A percentile compares a stretch with the other conserved stretches of the same genome.
Evolutionary conservation across 345 rosid genomes (phyloP).

Genomic region (Pugionium dolabratum): DNA sequence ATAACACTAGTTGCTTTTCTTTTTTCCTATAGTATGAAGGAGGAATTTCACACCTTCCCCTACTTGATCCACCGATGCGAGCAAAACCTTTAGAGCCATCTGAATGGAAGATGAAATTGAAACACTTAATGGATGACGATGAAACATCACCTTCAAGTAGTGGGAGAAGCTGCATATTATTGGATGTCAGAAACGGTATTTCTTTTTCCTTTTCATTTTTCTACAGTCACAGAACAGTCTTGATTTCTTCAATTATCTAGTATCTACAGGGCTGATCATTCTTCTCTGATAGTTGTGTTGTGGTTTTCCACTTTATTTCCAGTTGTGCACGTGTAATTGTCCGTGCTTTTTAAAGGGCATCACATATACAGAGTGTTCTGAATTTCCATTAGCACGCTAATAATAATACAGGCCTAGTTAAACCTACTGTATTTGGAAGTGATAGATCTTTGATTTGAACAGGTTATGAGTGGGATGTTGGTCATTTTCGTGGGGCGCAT

Average conservation of each 20-base stretch:
- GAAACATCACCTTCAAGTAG: slow-evolving; percentile 36
- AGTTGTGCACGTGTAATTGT: slow-evolving; percentile 4
- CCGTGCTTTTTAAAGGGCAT: neutral
- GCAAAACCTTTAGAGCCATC: slow-evolving; percentile 79
- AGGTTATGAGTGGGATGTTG: slow-evolving; percentile 99
- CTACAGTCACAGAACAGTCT: neutral
- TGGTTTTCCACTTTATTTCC: neutral
- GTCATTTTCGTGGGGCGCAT: slow-evolving; percentile 71
- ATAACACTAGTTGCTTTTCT: neutral
- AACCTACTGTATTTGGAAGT: slow-evolving; percentile 19
- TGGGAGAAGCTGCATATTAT: slow-evolving; percentile 49
- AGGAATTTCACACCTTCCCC: slow-evolving; percentile 78
- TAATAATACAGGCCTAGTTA: neutral
- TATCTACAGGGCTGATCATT: slow-evolving; percentile 1
- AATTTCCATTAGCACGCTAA: too few relatives aligned
- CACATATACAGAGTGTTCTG: neutral
- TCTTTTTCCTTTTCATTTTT: neutral
- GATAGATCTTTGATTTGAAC: slow-evolving; percentile 35
- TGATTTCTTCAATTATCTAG: slow-evolving; percentile 6
- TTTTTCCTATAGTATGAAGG: slow-evolving; percentile 65
- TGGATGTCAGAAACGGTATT: slow-evolving; percentile 94
- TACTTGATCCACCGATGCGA: slow-evolving; percentile 68
- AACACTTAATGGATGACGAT: slow-evolving; percentile 40
- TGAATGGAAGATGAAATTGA: slow-evolving; percentile 75
- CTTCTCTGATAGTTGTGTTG: neutral